Evolutionary conservation across 495 filamentous ascomycete genomes (phyloP), one percentile per base, ranked within the genome.

Genomic region (Hyaloscypha variabilis): DNA sequence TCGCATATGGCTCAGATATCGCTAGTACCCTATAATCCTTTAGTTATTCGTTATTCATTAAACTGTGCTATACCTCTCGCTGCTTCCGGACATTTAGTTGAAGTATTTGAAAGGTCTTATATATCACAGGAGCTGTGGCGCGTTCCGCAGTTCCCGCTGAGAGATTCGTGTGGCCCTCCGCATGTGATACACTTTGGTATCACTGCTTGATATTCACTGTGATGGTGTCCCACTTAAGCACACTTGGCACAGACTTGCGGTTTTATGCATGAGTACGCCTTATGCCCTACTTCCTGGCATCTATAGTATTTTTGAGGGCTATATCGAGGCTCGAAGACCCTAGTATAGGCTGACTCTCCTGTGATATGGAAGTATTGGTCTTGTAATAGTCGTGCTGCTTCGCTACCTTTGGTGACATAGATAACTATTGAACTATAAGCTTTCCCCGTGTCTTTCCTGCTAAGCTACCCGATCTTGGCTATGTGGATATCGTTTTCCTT

Each of bases 341-440:
- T 71, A 23, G 71, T 76, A 19, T 57, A 36, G n/a, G 68, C 73
- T 6, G 73, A 76, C 64, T 76, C 74, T 51, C 69, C 70, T 11
- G 75, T 29, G 31, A 36, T 39, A 58, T 64, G 62, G 54, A 64
- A 64, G 39, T 58, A 57, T 46, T 23, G 52, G 5, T 50, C 51
- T 17, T 58, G 17, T 30, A 64, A 52, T 6, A 64, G 26, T 58
- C 36, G 28, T 46, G 26, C 23, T 58, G 70, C 57, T 71, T 71
- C 66, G 54, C 67, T 26, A 69, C 73, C 68, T 36, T 71, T 77
- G 8, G 74, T 77, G 0, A 76, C 62, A 57, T 77, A 77, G 0
- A 76, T 68, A 19, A 75, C 74, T 68, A 76, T 76, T 8, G 70
- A 77, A 24, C 74, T 66, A 71, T 76, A 75, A 2, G 74, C 56